Evolutionary conservation across 768 basidiomycete genomes (phyloP), one percentile per base, ranked within the genome.

Genomic region (Coprinopsis cinerea): DNA sequence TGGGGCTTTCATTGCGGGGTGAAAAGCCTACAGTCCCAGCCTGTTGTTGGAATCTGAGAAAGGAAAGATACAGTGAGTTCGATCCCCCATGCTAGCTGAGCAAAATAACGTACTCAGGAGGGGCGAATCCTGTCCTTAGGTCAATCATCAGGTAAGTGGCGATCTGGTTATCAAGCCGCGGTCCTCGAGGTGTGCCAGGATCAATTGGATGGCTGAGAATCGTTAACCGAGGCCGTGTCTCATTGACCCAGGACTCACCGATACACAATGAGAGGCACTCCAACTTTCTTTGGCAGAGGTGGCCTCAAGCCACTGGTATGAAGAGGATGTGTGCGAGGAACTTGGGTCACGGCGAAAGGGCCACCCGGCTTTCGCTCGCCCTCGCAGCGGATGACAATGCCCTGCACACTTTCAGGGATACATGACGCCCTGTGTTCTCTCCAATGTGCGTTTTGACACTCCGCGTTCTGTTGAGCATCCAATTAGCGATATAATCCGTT

Each of bases 121-220:
- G 44, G 4, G 44, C 25, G 20, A 45, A 28, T 4, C 44, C 44
- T 6, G 44, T 10, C 4, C 20, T 27, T 4, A 20, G 13, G 6
- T 7, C 25, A 18, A 45, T 45, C 44, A 45, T 45, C 10, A 45
- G 28, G 28, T 45, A 45, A 11, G 44, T 45, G 27, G 27, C 44
- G 20, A 45, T 45, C 27, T 45, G 44, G 44, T 32, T 45, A 18
- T 45, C 44, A 7, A 27, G 28, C 6, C 27, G 4, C 13, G 25
- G 27, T 5, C 18, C 44, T 7, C 27, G 25, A 18, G 28, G 44
- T 32, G 28, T 32, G 7, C 28, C 27, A 45, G 44, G 44, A 4
- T 45, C 15, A 20, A 27, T 32, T 4, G n/a, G n/a, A 30, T 45
- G 25, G 4, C 27, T 45, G 13, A 13, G 13, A 6, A 18, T 32